A percentile compares a stretch with the other conserved stretches of the same genome.
phyloP scores from a whole-genome alignment of 2,329 filamentous ascomycete genomes.

The Xylariaceae sp. region DNA sequence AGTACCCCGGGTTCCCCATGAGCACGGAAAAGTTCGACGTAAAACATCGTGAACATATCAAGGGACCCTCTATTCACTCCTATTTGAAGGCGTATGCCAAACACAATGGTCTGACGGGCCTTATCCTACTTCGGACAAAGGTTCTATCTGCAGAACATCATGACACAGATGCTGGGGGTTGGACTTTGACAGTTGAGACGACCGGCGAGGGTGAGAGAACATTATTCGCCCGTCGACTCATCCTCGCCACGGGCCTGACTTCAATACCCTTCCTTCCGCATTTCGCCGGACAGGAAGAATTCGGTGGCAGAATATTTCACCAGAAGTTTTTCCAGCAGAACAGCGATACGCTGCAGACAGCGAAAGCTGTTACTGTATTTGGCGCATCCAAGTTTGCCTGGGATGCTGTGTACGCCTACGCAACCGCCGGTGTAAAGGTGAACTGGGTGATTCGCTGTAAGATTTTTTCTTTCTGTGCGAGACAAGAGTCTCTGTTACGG shows the following conservation, averaged over 20 bases:
- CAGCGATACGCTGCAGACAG: constrained; percentile 32
- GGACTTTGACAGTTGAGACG: constrained; percentile 24
- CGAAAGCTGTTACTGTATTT: constrained; percentile 47
- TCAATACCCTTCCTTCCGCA: constrained; percentile 53
- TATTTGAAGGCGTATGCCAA: constrained; percentile 56
- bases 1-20: constrained; percentile 74
- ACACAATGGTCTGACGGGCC: constrained; percentile 45
- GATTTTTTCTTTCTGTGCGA: background rate
- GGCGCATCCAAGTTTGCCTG: constrained; percentile 61
- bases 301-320: constrained; percentile 54
- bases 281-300: constrained; percentile 46
- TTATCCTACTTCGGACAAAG: constrained; percentile 47
- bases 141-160: constrained; percentile 50
- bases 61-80: constrained; percentile 49
- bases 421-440: constrained; percentile 49
- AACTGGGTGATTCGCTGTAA: constrained; percentile 51
- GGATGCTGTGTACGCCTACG: constrained; percentile 59
- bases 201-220: constrained; percentile 20
- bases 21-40: constrained; percentile 46
- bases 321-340: constrained; percentile 44
- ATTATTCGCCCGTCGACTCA: constrained; percentile 43
- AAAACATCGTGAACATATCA: constrained; percentile 52
- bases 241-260: constrained; percentile 59
- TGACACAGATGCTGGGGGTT: constrained; percentile 34
- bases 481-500: background rate